phyloP scores from a whole-genome alignment of 208 protist species.

The Trichomonas vaginalis region DNA sequence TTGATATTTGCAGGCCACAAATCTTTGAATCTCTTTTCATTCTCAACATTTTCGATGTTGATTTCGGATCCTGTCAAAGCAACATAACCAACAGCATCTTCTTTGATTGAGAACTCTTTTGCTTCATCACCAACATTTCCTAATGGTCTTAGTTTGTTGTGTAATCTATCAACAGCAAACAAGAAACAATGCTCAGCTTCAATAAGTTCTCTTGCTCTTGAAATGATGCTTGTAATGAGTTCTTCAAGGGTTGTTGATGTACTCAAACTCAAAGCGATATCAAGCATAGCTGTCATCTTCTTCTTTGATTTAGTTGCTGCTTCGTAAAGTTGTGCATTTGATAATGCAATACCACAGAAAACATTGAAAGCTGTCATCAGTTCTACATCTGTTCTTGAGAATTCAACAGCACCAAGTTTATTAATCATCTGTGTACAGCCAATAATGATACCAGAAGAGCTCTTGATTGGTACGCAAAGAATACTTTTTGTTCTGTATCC shows the following conservation, averaged over 20 bases:
- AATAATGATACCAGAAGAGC: not conserved
- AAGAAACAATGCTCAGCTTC: not conserved
- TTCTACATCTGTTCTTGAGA: not conserved
- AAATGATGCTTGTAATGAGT: not conserved
- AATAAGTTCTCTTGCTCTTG: not conserved
- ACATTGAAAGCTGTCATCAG: conserved; percentile 16
- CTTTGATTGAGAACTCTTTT: not conserved
- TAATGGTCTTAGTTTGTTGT: not conserved
- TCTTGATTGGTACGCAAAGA: conserved; percentile 41
- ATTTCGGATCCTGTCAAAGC: not conserved
- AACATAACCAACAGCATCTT: not conserved
- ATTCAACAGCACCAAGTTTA: not conserved
- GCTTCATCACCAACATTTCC: not conserved
- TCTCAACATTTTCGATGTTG: not conserved
- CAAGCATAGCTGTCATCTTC: conserved; percentile 16
- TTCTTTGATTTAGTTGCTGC: not conserved
- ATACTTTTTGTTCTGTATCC: conserved; percentile 40
- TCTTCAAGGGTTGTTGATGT: not conserved
- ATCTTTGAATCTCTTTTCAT: not conserved
- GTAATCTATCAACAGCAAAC: not conserved
- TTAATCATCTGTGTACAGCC: conserved; percentile 14
- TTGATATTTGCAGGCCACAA: not conserved
- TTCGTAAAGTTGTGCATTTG: not conserved
- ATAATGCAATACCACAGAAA: conserved; percentile 4
- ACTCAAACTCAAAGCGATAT: not conserved